A percentile compares a stretch with the other conserved stretches of the same genome.
Evolutionary conservation across 2,329 filamentous ascomycete species (phyloP).

Genomic region (Plenodomus lindquistii): DNA sequence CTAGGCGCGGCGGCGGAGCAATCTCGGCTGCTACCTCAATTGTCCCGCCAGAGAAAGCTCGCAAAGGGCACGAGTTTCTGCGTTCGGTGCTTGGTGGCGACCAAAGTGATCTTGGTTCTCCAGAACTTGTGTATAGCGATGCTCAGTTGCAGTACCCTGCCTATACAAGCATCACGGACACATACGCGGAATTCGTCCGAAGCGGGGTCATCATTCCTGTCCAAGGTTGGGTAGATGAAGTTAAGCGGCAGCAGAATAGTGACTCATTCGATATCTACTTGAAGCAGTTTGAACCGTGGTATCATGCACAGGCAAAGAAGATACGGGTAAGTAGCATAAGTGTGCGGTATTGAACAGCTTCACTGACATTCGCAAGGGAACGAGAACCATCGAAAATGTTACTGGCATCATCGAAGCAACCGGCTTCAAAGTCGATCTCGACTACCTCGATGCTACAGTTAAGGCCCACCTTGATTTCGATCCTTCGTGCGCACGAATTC

Average conservation of each 20-base stretch:
- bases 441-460: constrained; percentile 64
- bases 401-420: constrained; percentile 73
- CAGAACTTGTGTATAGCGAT: constrained; percentile 47
- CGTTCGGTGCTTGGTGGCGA: constrained; percentile 50
- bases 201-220: constrained; percentile 55
- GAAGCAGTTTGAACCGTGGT: constrained; percentile 20
- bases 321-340: constrained; percentile 4
- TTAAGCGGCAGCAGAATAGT: constrained; percentile 15
- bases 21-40: constrained; percentile 68
- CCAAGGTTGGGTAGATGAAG: constrained; percentile 39
- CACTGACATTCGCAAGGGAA: constrained; percentile 12
- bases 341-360: neutral
- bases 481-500: constrained; percentile 55
- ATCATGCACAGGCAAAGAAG: neutral
- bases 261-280: constrained; percentile 8
- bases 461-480: constrained; percentile 63
- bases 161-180: constrained; percentile 71
- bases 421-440: constrained; percentile 69
- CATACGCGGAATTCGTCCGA: constrained; percentile 74
- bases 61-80: constrained; percentile 56
- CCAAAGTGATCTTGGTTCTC: constrained; percentile 45
- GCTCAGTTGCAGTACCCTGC: constrained; percentile 57
- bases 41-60: constrained; percentile 62
- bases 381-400: constrained; percentile 12
- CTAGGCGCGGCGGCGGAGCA: constrained; percentile 60